Percentiles rank a stretch among this genome's conserved stretches.
Evolutionary conservation across 805 yeast species (phyloP).

Genomic region (Pichia ethanolica): DNA sequence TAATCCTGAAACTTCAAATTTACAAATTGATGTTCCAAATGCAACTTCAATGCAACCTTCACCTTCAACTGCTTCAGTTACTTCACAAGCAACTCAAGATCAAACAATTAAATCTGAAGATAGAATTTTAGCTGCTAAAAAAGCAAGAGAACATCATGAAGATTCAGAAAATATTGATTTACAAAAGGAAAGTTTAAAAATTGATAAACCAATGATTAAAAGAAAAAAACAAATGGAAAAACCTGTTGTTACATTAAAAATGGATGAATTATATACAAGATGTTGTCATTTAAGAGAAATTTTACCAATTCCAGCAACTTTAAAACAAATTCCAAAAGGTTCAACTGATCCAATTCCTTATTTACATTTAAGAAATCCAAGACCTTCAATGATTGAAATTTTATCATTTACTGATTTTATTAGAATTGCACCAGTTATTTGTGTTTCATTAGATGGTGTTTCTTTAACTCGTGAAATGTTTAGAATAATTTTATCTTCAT

Average conservation of each 20-base stretch:
- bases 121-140: slow-evolving; percentile 24
- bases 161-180: slow-evolving; percentile 17
- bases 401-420: slow-evolving; percentile 84
- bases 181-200: slow-evolving; percentile 33
- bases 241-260: slow-evolving; percentile 33
- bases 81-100: slow-evolving; percentile 17
- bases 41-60: slow-evolving; percentile 15
- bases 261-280: slow-evolving; percentile 77
- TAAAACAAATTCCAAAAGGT: slow-evolving; percentile 73
- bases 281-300: slow-evolving; percentile 92
- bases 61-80: slow-evolving; percentile 12
- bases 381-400: slow-evolving; percentile 83
- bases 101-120: slow-evolving; percentile 25
- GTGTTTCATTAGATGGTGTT: slow-evolving; percentile 74
- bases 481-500: slow-evolving; percentile 59
- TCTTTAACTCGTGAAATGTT: slow-evolving; percentile 69
- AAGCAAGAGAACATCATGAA: slow-evolving; percentile 19
- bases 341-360: slow-evolving; percentile 67
- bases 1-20: slow-evolving; percentile 9
- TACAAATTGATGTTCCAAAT: slow-evolving; percentile 15
- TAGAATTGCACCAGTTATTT: slow-evolving; percentile 74
- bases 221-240: slow-evolving; percentile 30
- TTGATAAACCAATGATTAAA: slow-evolving; percentile 62
- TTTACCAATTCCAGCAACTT: slow-evolving; percentile 82
- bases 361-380: slow-evolving; percentile 73